Evolutionary conservation across 169 alveolate genomes (phyloP), one percentile per base, ranked within the genome.

Genomic region (Cryptosporidium canis): DNA sequence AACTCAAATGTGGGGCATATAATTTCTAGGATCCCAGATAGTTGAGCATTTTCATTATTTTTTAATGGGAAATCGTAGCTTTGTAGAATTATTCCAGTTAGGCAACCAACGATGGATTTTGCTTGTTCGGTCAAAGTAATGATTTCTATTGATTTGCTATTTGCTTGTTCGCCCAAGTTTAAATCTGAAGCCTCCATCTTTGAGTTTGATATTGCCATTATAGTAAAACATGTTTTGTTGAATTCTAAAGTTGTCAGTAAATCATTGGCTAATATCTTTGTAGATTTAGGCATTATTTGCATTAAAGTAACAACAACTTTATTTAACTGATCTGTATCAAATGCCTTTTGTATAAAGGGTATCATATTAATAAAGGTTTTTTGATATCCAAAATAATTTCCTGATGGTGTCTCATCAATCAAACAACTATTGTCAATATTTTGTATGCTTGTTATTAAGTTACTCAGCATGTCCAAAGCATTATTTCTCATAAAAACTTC

Each of bases 1-100:
- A 77, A 53, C 27, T 77, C 87, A 58, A 58, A 77, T 41, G 87
- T 77, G 14, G 87, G 87, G 12, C 87, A 77, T 11, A 77, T 48
- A 41, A 77, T 58, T 24, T 77, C 87, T 18, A 77, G 58, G 27
- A 61, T 43, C 41, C 61, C 47, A 8, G 55, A 61, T 24, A 77
- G 35, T 56, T 33, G 48, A 14, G 21, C 63, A 66, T 66, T 66
- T 21, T 33, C 83, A 68, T 24, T 44, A 55, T 41, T 39, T 39
- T 77, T 58, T n/a, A 77, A 8, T 37, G 87, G 87, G n/a, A 39
- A 77, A n/a, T 77, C 65, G 9, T 58, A 41, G n/a, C 61, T 55
- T 14, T 77, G 87, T 61, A 77, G 61, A 3, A 77, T 33, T n/a
- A 77, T 77, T 56, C 56, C 33, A 27, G 77, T 56, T 8, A 77